A percentile compares a stretch with the other conserved stretches of the same genome.
phyloP scores from a whole-genome alignment of 1,284 basidiomycete species.

The Puccinia novopanici region DNA sequence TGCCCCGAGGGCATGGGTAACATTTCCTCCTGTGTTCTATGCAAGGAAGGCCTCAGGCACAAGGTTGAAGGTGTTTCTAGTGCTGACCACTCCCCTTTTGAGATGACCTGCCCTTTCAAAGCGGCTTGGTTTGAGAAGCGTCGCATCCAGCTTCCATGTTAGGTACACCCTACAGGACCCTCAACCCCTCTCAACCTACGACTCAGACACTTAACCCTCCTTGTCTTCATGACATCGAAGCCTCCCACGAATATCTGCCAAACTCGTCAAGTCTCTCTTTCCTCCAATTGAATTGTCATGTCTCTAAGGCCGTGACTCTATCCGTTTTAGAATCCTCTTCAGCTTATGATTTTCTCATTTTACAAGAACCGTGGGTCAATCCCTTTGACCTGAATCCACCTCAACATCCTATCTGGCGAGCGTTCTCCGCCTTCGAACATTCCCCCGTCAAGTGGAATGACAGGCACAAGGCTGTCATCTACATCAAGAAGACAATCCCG shows the following conservation, averaged over 20 bases:
- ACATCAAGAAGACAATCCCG: neutral
- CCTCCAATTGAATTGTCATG: neutral
- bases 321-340: neutral
- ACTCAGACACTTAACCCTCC: neutral
- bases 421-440: neutral
- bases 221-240: neutral
- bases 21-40: neutral
- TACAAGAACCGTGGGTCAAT: neutral
- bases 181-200: neutral
- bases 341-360: neutral
- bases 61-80: neutral
- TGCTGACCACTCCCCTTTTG: no score
- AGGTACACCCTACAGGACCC: neutral
- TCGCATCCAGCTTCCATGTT: no score
- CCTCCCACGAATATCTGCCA: no score
- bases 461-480: neutral
- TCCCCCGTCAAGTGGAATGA: neutral
- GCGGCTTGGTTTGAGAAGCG: no score
- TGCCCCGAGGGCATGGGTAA: no score
- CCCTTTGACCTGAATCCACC: neutral
- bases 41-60: neutral
- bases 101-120: no score
- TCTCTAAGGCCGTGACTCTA: neutral
- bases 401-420: neutral
- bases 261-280: no score